Conservation (phyloP, 345 rosid genomes). For the Salix udensis region DNA sequence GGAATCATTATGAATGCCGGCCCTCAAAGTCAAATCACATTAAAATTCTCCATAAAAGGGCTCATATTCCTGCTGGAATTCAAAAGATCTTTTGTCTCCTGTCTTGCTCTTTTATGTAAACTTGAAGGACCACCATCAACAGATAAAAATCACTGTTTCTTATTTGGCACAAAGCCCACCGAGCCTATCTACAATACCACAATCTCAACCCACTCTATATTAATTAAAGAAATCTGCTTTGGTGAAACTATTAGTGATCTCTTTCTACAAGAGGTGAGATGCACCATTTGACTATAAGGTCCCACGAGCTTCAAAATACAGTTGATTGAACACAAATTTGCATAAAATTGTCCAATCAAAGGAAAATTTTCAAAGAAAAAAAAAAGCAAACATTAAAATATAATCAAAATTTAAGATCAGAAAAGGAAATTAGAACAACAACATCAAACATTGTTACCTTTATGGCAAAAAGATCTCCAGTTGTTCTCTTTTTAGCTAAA, state of each 20-base stretch:
- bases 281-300: neutral
- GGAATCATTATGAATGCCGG: neutral
- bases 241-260: neutral
- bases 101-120: neutral
- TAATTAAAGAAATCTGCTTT: neutral
- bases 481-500: conserved; percentile 93
- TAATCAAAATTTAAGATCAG: conserved; percentile 6
- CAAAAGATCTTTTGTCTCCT: neutral
- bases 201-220: neutral
- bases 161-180: neutral
- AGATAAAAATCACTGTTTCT: neutral
- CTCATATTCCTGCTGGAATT: neutral
- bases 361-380: neutral
- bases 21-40: neutral
- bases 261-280: neutral
- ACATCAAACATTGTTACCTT: conserved; percentile 49
- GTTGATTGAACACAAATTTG: neutral
- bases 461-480: conserved; percentile 97
- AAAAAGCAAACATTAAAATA: neutral
- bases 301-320: neutral
- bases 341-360: neutral
- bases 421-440: conserved; percentile 6
- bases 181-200: neutral
- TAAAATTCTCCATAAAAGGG: neutral
- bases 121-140: neutral